Evolutionary conservation across 2,329 filamentous ascomycete genomes (phyloP).

Genomic region (Epichloe glyceriae): DNA sequence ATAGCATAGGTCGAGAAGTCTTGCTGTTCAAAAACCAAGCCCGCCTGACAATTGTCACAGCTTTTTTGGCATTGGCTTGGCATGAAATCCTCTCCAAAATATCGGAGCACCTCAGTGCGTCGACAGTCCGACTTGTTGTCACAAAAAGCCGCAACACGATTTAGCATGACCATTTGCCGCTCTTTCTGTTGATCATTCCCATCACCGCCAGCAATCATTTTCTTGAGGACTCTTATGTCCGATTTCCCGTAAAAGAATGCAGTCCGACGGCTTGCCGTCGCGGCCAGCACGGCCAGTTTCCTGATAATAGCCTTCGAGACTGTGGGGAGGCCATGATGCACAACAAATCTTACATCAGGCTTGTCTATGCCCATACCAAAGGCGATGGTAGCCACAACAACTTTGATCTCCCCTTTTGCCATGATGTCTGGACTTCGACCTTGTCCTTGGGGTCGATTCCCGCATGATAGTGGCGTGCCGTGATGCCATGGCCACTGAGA

Average conservation of each 20-base stretch:
- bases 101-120: conserved; percentile 75
- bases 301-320: conserved; percentile 94
- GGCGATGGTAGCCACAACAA: conserved; percentile 95
- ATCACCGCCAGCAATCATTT: conserved; percentile 74
- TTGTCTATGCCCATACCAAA: conserved; percentile 99
- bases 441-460: conserved; percentile 58
- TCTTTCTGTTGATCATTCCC: conserved; percentile 68
- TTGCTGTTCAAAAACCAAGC: conserved; percentile 53
- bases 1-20: conserved; percentile 69
- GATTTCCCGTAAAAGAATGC: conserved; percentile 74
- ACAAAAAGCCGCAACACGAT: conserved; percentile 74
- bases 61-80: conserved; percentile 55
- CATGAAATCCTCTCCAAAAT: conserved; percentile 81
- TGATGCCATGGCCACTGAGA: conserved; percentile 52
- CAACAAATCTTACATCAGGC: conserved; percentile 87
- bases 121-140: conserved; percentile 83
- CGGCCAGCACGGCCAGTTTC: conserved; percentile 91
- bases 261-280: conserved; percentile 76
- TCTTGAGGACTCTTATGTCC: conserved; percentile 60
- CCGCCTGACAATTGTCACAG: conserved; percentile 84
- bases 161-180: conserved; percentile 73
- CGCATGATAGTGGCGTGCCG: conserved; percentile 78
- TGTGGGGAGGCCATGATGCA: conserved; percentile 86
- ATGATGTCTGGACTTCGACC: conserved; percentile 57
- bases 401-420: conserved; percentile 72